phyloP scores from a whole-genome alignment of 2,329 filamentous ascomycete genomes.

The Acrocalymma vagum region DNA sequence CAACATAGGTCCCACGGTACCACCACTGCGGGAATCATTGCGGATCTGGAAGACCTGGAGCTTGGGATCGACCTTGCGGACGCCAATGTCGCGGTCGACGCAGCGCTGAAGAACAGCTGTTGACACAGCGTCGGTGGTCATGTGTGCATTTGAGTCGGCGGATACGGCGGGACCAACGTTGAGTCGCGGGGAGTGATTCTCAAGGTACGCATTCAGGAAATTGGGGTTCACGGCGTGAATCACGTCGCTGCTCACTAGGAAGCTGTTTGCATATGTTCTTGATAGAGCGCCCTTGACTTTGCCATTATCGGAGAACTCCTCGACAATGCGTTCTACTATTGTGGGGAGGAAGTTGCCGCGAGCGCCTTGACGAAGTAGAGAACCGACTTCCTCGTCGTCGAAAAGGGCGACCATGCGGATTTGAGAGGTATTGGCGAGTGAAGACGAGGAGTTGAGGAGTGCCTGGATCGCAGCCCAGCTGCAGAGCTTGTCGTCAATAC shows the following conservation, averaged over 20 bases:
- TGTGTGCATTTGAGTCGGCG: constrained; percentile 89
- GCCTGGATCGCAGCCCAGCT: constrained; percentile 90
- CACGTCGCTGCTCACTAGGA: constrained; percentile 92
- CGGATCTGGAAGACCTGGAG: constrained; percentile 94
- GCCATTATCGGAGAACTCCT: constrained; percentile 63
- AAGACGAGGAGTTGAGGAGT: constrained; percentile 70
- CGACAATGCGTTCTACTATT: constrained; percentile 82
- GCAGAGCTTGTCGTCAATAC: constrained; percentile 98
- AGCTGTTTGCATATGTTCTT: constrained; percentile 89
- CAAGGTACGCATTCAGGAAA: constrained; percentile 83
- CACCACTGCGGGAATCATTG: constrained; percentile 88
- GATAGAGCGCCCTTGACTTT: constrained; percentile 67
- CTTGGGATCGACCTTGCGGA: constrained; percentile 55
- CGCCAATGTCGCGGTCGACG: constrained; percentile 68
- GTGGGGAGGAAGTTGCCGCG: constrained; percentile 86
- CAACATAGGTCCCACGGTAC: constrained; percentile 94
- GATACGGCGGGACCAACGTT: constrained; percentile 87
- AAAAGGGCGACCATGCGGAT: constrained; percentile 95
- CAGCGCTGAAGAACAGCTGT: constrained; percentile 81
- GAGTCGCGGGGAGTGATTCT: constrained; percentile 84
- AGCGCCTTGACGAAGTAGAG: constrained; percentile 87
- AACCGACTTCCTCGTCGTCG: constrained; percentile 97
- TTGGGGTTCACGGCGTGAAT: constrained; percentile 95
- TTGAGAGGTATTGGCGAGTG: constrained; percentile 66
- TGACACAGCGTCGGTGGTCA: constrained; percentile 92